Percentiles rank a stretch among this genome's conserved stretches.
These are phyloP conservation scores for Gamarada debralockiae DNA, from an alignment of 495 filamentous ascomycete genomes.

Conservation along the genomic window DNA sequence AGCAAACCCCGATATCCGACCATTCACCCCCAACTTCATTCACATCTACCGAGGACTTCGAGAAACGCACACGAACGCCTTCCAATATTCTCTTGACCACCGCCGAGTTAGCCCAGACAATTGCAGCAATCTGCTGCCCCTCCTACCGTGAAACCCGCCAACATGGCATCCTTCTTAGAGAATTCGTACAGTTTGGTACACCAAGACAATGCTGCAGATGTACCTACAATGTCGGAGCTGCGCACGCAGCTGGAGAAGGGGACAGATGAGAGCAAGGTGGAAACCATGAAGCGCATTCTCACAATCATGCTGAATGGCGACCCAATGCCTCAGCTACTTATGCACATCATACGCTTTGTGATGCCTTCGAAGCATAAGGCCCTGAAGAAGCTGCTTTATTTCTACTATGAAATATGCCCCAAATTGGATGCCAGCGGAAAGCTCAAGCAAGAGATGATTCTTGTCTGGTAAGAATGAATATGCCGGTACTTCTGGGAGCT, in stretches of 20 bases:
- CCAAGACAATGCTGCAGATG: conserved; percentile 90
- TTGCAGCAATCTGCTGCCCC: conserved; percentile 17
- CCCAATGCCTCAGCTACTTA: conserved; percentile 88
- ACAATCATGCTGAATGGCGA: conserved; percentile 98
- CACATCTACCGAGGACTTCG: not conserved
- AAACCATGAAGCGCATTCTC: conserved; percentile 97
- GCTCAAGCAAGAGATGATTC: conserved; percentile 98
- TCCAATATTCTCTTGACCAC: conserved; percentile 7
- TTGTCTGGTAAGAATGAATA: conserved; percentile 76
- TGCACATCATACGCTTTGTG: conserved; percentile 99
- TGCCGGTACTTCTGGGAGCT: not conserved
- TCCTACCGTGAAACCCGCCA: conserved; percentile 31
- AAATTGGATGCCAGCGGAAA: conserved; percentile 90
- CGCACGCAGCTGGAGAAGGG: conserved; percentile 95
- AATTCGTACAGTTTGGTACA: conserved; percentile 92
- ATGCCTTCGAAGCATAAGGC: conserved; percentile 96
- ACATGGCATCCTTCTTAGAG: conserved; percentile 93
- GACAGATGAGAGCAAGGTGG: conserved; percentile 92
- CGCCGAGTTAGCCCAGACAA: conserved; percentile 9
- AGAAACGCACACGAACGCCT: conserved; percentile 3
- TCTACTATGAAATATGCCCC: conserved; percentile 98
- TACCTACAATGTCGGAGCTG: conserved; percentile 85
- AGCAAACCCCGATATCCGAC: not conserved
- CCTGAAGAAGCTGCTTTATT: conserved; percentile 98
- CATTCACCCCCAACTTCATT: conserved; percentile 9